phyloP scores from a whole-genome alignment of 495 filamentous ascomycete genomes.

The Apodospora peruviana region DNA sequence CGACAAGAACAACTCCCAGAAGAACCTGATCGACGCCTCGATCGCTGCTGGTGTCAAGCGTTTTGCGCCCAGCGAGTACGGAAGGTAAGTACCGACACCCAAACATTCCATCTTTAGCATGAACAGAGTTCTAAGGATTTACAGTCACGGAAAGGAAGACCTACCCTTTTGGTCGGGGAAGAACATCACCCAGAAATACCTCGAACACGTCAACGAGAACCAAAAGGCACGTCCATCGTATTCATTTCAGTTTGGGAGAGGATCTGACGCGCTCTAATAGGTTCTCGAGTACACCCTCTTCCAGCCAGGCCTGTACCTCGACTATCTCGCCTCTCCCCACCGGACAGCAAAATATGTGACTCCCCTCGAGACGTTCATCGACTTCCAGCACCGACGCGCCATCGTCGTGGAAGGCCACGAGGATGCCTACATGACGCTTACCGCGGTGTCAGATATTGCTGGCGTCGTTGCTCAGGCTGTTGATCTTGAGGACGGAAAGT shows the following conservation, averaged over 20 bases:
- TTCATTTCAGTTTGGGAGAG: slow-evolving; percentile 32
- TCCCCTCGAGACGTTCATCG: slow-evolving; percentile 30
- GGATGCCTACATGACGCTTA: slow-evolving; percentile 43
- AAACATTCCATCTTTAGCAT: too few species aligned
- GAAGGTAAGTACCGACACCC: slow-evolving; percentile 25
- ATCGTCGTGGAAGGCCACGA: slow-evolving; percentile 42
- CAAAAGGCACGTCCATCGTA: too few species aligned
- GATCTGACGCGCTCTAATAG: too few species aligned
- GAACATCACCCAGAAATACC: too few species aligned
- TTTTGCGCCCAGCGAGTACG: slow-evolving; percentile 47
- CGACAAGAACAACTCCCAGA: slow-evolving; percentile 29
- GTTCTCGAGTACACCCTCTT: slow-evolving; percentile 45
- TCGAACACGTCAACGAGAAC: too few species aligned
- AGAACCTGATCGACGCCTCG: slow-evolving; percentile 48
- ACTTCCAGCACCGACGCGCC: slow-evolving; percentile 45
- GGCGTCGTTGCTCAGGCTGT: slow-evolving; percentile 45
- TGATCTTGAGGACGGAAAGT: slow-evolving; percentile 49
- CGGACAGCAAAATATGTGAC: slow-evolving; percentile 46
- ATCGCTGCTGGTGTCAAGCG: slow-evolving; percentile 49
- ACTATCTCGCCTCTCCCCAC: slow-evolving; percentile 49
- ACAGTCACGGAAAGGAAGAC: too few species aligned
- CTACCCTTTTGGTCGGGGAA: too few species aligned
- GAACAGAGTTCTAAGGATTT: too few species aligned
- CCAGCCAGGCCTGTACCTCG: slow-evolving; percentile 48
- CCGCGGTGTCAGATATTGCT: slow-evolving; percentile 44